A percentile compares a stretch with the other conserved stretches of the same genome.
Evolutionary conservation across 352 stramenopile genomes (phyloP).

Genomic region (Phytopythium sindhum): DNA sequence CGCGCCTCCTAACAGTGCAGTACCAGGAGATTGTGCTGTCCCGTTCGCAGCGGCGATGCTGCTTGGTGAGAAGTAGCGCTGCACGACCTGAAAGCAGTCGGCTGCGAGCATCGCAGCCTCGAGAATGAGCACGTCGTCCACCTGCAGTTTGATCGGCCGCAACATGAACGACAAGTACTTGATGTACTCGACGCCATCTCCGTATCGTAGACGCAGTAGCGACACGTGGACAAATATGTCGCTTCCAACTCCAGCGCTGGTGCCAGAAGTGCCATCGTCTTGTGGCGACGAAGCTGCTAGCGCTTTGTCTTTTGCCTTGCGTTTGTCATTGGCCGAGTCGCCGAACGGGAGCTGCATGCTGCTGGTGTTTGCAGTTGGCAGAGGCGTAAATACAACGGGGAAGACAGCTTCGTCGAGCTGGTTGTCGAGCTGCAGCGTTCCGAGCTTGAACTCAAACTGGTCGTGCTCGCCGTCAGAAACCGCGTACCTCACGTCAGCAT

Average conservation of each 20-base stretch:
- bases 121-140: conserved; percentile 64
- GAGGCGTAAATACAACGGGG: conserved; percentile 77
- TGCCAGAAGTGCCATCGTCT: neutral
- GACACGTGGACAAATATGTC: conserved; percentile 75
- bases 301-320: conserved; percentile 11
- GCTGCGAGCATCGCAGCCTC: conserved; percentile 34
- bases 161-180: conserved; percentile 86
- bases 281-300: neutral
- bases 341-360: neutral
- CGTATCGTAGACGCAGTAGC: conserved; percentile 71
- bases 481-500: conserved; percentile 63
- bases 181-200: conserved; percentile 84
- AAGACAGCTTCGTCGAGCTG: conserved; percentile 73
- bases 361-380: conserved; percentile 30
- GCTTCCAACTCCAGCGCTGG: neutral
- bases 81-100: conserved; percentile 43
- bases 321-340: conserved; percentile 7
- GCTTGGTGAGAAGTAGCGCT: conserved; percentile 20
- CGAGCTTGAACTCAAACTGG: conserved; percentile 79
- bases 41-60: neutral
- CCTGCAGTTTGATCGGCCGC: conserved; percentile 56
- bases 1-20: too few species aligned
- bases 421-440: conserved; percentile 83
- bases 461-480: conserved; percentile 73
- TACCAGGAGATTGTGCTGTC: neutral